Conservation (phyloP, 2,329 filamentous ascomycete species). For the Epichloe sp. region DNA sequence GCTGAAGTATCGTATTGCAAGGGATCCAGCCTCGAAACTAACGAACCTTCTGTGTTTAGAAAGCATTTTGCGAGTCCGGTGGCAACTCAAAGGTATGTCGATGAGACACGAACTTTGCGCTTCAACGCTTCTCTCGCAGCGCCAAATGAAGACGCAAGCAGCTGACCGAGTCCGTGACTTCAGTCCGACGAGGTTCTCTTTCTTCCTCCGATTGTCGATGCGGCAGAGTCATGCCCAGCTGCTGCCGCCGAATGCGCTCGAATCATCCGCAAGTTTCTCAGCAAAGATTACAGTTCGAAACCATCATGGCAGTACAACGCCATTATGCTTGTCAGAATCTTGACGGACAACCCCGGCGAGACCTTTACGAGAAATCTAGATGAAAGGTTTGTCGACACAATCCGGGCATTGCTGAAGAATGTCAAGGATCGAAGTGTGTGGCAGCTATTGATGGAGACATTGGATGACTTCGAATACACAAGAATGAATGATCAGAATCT, state of each 20-base stretch:
- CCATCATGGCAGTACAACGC: slow-evolving; percentile 84
- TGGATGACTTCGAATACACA: slow-evolving; percentile 63
- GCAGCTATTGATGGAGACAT: slow-evolving; percentile 75
- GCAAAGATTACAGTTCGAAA: slow-evolving; percentile 51
- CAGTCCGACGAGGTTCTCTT: slow-evolving; percentile 84
- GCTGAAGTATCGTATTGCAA: slow-evolving; percentile 1
- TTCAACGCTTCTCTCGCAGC: not conserved
- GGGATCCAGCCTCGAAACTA: slow-evolving; percentile 6
- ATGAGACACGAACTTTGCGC: not conserved
- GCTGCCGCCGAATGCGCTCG: slow-evolving; percentile 73
- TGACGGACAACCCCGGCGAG: slow-evolving; percentile 79
- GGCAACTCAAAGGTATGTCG: slow-evolving; percentile 39
- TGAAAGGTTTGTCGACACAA: slow-evolving; percentile 62
- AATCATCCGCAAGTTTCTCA: slow-evolving; percentile 70
- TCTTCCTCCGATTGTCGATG: slow-evolving; percentile 86
- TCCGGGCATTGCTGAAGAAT: slow-evolving; percentile 61
- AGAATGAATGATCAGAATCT: slow-evolving; percentile 66
- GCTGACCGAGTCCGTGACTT: not conserved
- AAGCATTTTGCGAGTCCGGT: slow-evolving; percentile 68
- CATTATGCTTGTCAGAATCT: slow-evolving; percentile 86
- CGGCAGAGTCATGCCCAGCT: slow-evolving; percentile 78
- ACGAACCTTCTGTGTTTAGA: slow-evolving; percentile 33
- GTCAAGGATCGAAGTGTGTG: slow-evolving; percentile 63
- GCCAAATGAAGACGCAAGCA: not conserved
- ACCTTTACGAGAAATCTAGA: slow-evolving; percentile 89